These are phyloP conservation scores for Leptomonas seymouri DNA, from an alignment of 208 protist genomes.

Conservation along the genomic window DNA sequence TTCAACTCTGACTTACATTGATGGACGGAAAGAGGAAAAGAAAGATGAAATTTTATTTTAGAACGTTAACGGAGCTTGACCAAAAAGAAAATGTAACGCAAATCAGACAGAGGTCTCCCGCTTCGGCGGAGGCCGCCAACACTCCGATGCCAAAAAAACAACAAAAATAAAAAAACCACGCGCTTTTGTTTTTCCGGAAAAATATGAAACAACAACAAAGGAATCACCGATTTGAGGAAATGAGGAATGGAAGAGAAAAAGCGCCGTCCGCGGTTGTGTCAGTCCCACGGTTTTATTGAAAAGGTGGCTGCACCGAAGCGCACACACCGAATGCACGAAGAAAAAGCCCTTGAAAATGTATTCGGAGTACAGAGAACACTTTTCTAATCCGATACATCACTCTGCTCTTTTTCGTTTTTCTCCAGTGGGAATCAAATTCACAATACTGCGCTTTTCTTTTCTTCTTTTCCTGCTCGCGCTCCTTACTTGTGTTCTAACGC, in stretches of 20 bases:
- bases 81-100: not conserved
- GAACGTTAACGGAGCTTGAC: too few relatives aligned
- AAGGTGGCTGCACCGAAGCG: not conserved
- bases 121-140: not conserved
- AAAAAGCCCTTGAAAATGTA: slow-evolving; percentile 1
- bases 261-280: slow-evolving; percentile 2
- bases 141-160: slow-evolving; percentile 1
- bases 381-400: not conserved
- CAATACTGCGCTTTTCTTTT: slow-evolving; percentile 9
- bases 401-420: not conserved
- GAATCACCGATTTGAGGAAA: not conserved
- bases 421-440: slow-evolving; percentile 5
- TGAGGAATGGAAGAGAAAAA: not conserved
- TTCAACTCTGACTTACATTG: slow-evolving; percentile 23
- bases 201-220: slow-evolving; percentile 11
- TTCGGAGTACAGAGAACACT: slow-evolving; percentile 2
- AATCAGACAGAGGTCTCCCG: slow-evolving; percentile 1
- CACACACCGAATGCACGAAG: not conserved
- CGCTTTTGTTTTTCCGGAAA: slow-evolving; percentile 19
- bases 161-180: not conserved
- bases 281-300: not conserved
- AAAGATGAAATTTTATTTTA: slow-evolving; percentile 1
- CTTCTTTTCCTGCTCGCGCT: slow-evolving; percentile 8
- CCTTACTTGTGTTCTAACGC: slow-evolving; percentile 18
- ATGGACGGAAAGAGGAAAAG: slow-evolving; percentile 12